Percentiles rank a stretch among this genome's conserved stretches.
Evolutionary conservation across 2,329 filamentous ascomycete genomes (phyloP).

Genomic region (Lasiodiplodia theobromae): DNA sequence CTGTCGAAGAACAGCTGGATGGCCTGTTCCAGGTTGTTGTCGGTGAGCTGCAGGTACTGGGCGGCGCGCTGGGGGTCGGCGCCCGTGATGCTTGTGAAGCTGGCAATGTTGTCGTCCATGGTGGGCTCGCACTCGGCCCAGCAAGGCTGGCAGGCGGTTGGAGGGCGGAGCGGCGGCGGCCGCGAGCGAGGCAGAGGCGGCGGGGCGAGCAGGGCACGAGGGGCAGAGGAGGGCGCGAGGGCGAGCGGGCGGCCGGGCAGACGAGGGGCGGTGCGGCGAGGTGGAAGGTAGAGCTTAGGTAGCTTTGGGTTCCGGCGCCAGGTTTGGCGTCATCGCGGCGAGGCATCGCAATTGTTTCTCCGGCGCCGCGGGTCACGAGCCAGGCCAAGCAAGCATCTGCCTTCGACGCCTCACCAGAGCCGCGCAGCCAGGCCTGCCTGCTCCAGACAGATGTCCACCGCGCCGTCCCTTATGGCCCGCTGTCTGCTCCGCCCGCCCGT

Average conservation of each 20-base stretch:
- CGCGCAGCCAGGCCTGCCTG: constrained; percentile 25
- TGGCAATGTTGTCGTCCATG: constrained; percentile 67
- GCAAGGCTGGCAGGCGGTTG: constrained; percentile 1
- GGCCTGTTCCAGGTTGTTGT: constrained; percentile 82
- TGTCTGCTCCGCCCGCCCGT: constrained; percentile 16
- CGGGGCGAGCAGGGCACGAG: not conserved
- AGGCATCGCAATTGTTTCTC: constrained; percentile 5
- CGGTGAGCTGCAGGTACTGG: constrained; percentile 85
- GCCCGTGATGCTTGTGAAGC: constrained; percentile 84
- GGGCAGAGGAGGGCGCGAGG: not conserved
- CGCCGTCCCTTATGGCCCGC: constrained; percentile 17
- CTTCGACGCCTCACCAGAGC: constrained; percentile 24
- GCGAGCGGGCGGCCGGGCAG: too few relatives aligned
- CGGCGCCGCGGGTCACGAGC: constrained; percentile 14
- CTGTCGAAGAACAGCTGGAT: constrained; percentile 91
- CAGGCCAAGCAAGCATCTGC: not conserved
- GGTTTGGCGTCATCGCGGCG: constrained; percentile 5
- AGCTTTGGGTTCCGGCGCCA: too few relatives aligned
- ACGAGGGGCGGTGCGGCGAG: not conserved
- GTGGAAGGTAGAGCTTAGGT: not conserved
- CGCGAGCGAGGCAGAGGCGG: not conserved
- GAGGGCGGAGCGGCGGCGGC: not conserved
- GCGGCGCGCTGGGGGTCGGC: constrained; percentile 75
- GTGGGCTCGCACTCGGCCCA: not conserved
- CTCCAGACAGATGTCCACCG: constrained; percentile 6